Conservation (phyloP, 768 basidiomycete genomes). For the Termitomyces sp. region DNA sequence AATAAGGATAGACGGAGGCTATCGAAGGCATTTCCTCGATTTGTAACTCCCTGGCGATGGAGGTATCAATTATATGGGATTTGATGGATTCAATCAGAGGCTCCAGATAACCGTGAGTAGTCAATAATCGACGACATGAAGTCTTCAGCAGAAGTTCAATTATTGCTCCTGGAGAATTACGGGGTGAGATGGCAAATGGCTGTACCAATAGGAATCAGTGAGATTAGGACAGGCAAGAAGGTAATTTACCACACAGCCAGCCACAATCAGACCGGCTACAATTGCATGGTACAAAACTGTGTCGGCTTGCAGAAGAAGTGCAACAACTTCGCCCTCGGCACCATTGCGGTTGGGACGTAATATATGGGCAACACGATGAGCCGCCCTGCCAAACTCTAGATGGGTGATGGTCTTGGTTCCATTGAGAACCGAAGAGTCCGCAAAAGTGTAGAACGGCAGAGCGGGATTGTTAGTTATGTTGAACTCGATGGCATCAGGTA, state of each 20-base stretch:
- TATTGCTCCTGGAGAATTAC: constrained; percentile 30
- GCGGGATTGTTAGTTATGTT: constrained; percentile 5
- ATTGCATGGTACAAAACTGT: constrained; percentile 36
- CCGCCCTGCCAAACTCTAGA: constrained; percentile 39
- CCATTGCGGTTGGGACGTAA: constrained; percentile 28
- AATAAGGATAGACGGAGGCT: constrained; percentile 9
- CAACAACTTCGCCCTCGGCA: constrained; percentile 26
- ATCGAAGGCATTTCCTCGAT: constrained; percentile 26
- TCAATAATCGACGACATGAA: constrained; percentile 31
- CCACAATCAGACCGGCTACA: constrained; percentile 29
- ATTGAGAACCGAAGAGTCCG: not conserved
- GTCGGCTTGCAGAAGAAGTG: constrained; percentile 28
- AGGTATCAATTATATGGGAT: constrained; percentile 10
- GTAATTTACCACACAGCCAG: constrained; percentile 28
- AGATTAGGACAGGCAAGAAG: not conserved
- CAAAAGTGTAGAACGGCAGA: constrained; percentile 8
- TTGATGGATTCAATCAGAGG: constrained; percentile 24
- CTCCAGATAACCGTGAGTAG: constrained; percentile 23
- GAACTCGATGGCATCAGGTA: constrained; percentile 11
- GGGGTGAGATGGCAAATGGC: constrained; percentile 37
- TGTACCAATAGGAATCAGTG: constrained; percentile 6
- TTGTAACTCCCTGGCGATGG: constrained; percentile 16
- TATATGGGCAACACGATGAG: constrained; percentile 34
- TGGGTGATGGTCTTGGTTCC: constrained; percentile 25
- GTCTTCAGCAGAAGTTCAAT: constrained; percentile 30